Conservation (phyloP, 257 asterid genomes). For the Thymus quinquecostatus region DNA sequence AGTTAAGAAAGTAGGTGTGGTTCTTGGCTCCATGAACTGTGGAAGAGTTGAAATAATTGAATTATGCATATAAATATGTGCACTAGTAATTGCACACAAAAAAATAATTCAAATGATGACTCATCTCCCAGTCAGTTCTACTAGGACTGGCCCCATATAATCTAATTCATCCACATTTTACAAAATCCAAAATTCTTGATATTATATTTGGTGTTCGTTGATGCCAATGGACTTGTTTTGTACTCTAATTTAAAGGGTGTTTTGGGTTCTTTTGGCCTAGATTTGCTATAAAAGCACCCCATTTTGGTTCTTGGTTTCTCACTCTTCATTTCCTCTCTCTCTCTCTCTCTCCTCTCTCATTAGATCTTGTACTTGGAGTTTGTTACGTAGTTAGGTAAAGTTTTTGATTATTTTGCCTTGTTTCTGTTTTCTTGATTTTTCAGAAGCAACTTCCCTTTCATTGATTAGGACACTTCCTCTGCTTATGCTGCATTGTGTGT, state of each 20-base stretch:
- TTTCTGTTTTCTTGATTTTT: conserved; percentile 5
- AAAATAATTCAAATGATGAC: conserved; percentile 27
- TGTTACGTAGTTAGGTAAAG: conserved; percentile 27
- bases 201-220: conserved; percentile 12
- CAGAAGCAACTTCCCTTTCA: background rate
- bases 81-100: background rate
- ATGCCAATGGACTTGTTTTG: conserved; percentile 24
- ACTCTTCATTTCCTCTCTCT: conserved; percentile 25
- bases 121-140: conserved; percentile 42
- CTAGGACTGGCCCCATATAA: conserved; percentile 28
- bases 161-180: background rate
- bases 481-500: background rate
- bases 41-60: conserved; percentile 18
- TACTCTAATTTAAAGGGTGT: conserved; percentile 6
- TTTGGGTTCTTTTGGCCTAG: conserved; percentile 24
- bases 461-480: conserved; percentile 18
- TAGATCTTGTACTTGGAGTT: conserved; percentile 1
- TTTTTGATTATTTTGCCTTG: background rate
- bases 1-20: background rate
- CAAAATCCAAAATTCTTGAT: background rate
- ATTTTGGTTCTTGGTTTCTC: conserved; percentile 18
- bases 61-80: too few species aligned
- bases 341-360: background rate
- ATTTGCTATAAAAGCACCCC: conserved; percentile 36
- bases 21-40: conserved; percentile 24